Evolutionary conservation across 1,284 basidiomycete species (phyloP).

Genomic region (Exobasidium rhododendri): DNA sequence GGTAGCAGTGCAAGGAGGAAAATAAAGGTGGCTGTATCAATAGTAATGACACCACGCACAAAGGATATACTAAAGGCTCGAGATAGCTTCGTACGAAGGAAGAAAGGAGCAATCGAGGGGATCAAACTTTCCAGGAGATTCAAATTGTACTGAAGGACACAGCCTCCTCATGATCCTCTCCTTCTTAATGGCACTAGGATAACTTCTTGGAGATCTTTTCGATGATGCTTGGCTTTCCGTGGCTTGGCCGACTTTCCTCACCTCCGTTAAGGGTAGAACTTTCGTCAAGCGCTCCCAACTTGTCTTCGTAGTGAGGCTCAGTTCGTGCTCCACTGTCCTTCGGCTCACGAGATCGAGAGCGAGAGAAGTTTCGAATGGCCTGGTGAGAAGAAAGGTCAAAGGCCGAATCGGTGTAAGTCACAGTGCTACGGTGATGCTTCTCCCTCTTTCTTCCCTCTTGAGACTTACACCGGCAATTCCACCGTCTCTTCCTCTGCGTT

Average conservation of each 20-base stretch:
- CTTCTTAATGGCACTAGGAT: no score
- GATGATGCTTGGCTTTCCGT: conserved; percentile 18
- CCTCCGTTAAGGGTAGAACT: conserved; percentile 15
- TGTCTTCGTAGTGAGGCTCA: conserved; percentile 24
- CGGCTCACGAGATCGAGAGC: conserved; percentile 49
- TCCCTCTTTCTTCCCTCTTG: no score
- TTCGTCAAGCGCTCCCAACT: conserved; percentile 39
- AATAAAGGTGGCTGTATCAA: no score
- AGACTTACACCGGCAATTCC: conserved; percentile 27
- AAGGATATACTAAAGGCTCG: no score
- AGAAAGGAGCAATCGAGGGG: no score
- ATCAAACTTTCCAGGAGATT: no score
- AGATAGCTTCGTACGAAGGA: no score
- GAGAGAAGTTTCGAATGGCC: conserved; percentile 37
- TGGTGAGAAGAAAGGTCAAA: conserved; percentile 1
- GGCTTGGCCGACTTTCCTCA: conserved; percentile 7
- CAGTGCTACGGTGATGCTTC: conserved; percentile 1
- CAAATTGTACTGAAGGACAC: no score
- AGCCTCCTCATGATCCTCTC: no score
- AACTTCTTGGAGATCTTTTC: conserved; percentile 22
- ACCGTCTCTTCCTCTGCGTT: conserved; percentile 30
- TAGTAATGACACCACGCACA: no score
- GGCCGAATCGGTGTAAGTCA: no score
- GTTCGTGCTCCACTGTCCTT: conserved; percentile 29
- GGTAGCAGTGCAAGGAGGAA: no score